Base-by-base conservation (phyloP, 768 basidiomycete genomes). In the Dacryopinax primogenitus region DNA sequence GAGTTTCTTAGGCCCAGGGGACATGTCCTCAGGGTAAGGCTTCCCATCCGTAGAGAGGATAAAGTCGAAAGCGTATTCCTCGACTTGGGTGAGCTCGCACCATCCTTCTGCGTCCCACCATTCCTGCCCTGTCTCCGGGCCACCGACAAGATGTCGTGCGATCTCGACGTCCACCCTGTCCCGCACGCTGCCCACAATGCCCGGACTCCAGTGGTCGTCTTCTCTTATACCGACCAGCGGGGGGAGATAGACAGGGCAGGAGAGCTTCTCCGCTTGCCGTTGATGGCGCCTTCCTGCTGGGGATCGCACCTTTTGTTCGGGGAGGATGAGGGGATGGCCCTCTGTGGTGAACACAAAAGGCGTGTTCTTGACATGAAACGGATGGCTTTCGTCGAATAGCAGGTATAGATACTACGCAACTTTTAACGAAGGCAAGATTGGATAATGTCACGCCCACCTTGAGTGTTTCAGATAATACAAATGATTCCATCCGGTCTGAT, bases 401-500 rank as follows among this genome's bases (percentile, higher is more conserved):
- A 97, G 81, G 75, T 85, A 98, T 18, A 98, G 82, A 78, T 98
- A 99, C 89, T 97, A 68, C 32, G 36, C 71, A 13, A 44, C 12
- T 47, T 12, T 35, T 37, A 66, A 64, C 15, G 18, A 62, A 6
- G n/a, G 33, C 45, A 37, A 36, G 62, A 33, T 51, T 63, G 1
- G 67, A 65, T 58, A 28, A 30, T 16, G 39, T 7, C 16, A 41
- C n/a, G 65, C 74, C 33, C 66, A 87, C 92, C 81, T 94, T 95
- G 58, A 96, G 77, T 0, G 92, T 92, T 76, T 95, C 94, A 1
- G 90, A 92, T 33, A 97, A 79, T n/a, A 84, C 84, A 74, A 98
- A 99, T 3, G 89, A 92, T 74, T 98, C 96, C 96, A 98, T 98
- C 66, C 95, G 83, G 71, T 98, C 92, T 68, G 94, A 92, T 18